Base-by-base conservation (phyloP, 129 eudicot genomes). In the Helianthus tuberosus region DNA sequence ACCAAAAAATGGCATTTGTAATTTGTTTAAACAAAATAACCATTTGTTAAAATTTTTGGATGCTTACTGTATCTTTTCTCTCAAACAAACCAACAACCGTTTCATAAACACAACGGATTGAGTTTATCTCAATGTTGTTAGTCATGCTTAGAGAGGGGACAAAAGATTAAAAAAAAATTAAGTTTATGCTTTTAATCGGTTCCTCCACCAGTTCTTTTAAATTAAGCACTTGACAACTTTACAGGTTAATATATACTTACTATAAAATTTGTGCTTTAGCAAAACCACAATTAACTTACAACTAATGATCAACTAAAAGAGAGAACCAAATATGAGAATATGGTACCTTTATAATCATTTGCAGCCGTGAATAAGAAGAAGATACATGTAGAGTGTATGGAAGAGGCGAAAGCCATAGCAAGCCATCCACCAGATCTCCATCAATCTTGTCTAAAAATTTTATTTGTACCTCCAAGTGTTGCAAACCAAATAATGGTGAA, bases 401-500 rank as follows among this genome's bases (percentile, higher is more conserved):
- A 80, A 59, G 79, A 66, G 84, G 84, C 58, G 71, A 55, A 67
- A 80, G 71, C 84, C 84, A 80, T 48, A 80, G 75, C 75, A 80
- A 74, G 38, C 75, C 50, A 60, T 80, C 84, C 47, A 80, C 58
- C 13, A 80, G 49, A 41, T 73, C 74, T 20, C 8, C 29, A 23
- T 49, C 75, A 6, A 80, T 74, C 66, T 48, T 80, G 7, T n/a
- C 8, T 52, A 61, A 16, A 25, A 11, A 25, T 36, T n/a, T 25
- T 38, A 78, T 51, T 35, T 48, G 13, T 17, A 80, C 52, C 64
- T 80, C 79, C 39, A 80, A 48, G 58, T 66, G 65, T 43, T 74
- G 55, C 46, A 80, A 75, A 57, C 68, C 79, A 66, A 54, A 79
- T 41, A 79, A 54, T 55, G 83, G 83, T 16, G 83, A 46, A 46